Evolutionary conservation across 495 filamentous ascomycete species (phyloP), one percentile per base, ranked within the genome.

Genomic region (Penicillium steckii): DNA sequence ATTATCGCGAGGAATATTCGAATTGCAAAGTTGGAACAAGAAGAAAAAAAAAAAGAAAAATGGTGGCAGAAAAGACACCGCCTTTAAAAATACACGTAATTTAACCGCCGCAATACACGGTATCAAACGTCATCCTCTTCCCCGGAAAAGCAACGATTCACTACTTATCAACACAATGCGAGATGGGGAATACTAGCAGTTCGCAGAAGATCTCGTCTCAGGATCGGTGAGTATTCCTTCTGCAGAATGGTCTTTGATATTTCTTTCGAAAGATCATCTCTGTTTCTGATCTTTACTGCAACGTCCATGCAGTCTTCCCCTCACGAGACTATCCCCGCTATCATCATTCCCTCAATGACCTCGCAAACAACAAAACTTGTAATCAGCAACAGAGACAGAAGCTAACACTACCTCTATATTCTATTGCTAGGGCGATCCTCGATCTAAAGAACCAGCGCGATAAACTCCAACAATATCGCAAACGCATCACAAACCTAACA

Each of bases 361-460:
- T n/a, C n/a, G n/a, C n/a, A n/a, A n/a, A n/a, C n/a, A n/a, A n/a
- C n/a, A n/a, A n/a, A n/a, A 24, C 10, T 18, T 27, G 24, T 15
- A 24, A 29, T 25, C 19, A 37, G 29, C 10, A 26, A 22, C 46
- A 12, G n/a, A n/a, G n/a, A n/a, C n/a, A n/a, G n/a, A n/a, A n/a
- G n/a, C n/a, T n/a, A n/a, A n/a, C n/a, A n/a, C n/a, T n/a, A n/a
- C n/a, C n/a, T n/a, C n/a, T n/a, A n/a, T n/a, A n/a, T n/a, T n/a
- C n/a, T n/a, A n/a, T n/a, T 17, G 19, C 18, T 9, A 93, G 88
- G 63, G 94, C 94, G 29, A 97, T 97, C 68, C 86, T 97, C 51
- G 91, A 97, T 73, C 85, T 98, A 67, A 97, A 97, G 70, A 88
- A 85, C 74, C 95, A 98, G 72, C 92, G 94, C 66, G 94, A 98